Conservation (phyloP, 2,329 filamentous ascomycete genomes). For the Alternaria brassicicola region DNA sequence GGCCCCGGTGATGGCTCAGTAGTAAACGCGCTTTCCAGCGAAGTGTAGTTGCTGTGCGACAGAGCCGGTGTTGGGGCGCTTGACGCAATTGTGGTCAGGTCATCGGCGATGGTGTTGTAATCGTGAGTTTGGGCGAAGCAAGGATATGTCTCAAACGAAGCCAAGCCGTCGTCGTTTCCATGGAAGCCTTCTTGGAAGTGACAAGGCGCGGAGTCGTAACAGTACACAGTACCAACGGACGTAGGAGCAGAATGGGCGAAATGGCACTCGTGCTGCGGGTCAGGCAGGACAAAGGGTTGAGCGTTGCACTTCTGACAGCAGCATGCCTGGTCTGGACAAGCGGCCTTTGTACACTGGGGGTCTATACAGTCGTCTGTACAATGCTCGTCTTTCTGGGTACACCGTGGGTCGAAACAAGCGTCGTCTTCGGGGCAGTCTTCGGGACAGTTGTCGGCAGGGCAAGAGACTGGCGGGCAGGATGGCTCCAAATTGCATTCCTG, state of each 20-base stretch:
- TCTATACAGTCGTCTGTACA: constrained; percentile 44
- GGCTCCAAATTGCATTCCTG: constrained; percentile 44
- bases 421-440: constrained; percentile 38
- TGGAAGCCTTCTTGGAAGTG: constrained; percentile 42
- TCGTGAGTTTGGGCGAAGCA: constrained; percentile 39
- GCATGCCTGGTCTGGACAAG: constrained; percentile 41
- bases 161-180: constrained; percentile 27
- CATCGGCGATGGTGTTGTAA: constrained; percentile 17
- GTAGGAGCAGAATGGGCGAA: constrained; percentile 41
- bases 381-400: constrained; percentile 31
- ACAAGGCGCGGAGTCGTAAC: constrained; percentile 43
- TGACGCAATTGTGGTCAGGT: constrained; percentile 33
- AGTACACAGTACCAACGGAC: constrained; percentile 41
- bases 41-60: constrained; percentile 43
- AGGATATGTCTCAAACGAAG: constrained; percentile 38
- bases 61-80: constrained; percentile 36
- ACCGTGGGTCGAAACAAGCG: constrained; percentile 48
- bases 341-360: constrained; percentile 42
- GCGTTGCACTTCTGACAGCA: constrained; percentile 44
- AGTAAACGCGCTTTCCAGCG: constrained; percentile 38
- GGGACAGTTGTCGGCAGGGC: constrained; percentile 32
- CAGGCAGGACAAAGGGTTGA: constrained; percentile 40
- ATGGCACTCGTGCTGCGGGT: constrained; percentile 42
- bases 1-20: constrained; percentile 35
- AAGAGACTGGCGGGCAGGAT: constrained; percentile 37